Base-by-base conservation (phyloP, 495 filamentous ascomycete species). In the Evernia prunastri region DNA sequence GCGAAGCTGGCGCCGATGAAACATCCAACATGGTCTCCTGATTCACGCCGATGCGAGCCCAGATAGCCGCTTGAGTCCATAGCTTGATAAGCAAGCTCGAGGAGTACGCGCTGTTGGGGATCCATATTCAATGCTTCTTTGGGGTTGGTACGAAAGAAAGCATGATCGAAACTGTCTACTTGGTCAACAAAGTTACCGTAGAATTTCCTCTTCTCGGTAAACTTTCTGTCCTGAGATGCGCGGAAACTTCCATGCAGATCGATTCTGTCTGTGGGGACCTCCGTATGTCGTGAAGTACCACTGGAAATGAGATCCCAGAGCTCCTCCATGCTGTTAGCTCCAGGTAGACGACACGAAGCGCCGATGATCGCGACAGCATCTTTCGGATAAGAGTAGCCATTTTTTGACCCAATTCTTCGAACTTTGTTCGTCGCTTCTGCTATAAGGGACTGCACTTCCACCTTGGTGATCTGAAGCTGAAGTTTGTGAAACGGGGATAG, bases 61-160 rank as follows among this genome's bases (percentile, higher is more conserved):
- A 75, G 77, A 56, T 80, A 80, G 5, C 78, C 78, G 0, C 76
- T 70, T 67, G 76, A 73, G 49, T 81, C 78, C 0, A 82, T 64
- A 0, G 79, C 76, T 60, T 85, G 76, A 43, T 83, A 84, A 2
- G 77, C 72, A 0, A 73, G 66, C 40, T 84, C 77, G 4, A 85
- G 75, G 4, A 82, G 58, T 0, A 80, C 69, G 0, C 82, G 72
- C 53, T 80, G 80, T 56, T 82, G 79, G 0, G 82, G 83, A 59
- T 84, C 83, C 70, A 78, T 80, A 6, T 73, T 72, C 23, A 71
- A 63, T 0, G 75, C 75, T 66, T 86, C 83, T 11, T 77, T 70
- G 0, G 78, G 72, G 27, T 69, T 76, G 49, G 70, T 76, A 60
- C 73, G 75, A 74, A 84, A 86, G 72, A 85, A 84, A 9, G 71